These are phyloP conservation scores for Capsicum chinense DNA, from an alignment of 257 asterid genomes.

Conservation along the genomic window DNA sequence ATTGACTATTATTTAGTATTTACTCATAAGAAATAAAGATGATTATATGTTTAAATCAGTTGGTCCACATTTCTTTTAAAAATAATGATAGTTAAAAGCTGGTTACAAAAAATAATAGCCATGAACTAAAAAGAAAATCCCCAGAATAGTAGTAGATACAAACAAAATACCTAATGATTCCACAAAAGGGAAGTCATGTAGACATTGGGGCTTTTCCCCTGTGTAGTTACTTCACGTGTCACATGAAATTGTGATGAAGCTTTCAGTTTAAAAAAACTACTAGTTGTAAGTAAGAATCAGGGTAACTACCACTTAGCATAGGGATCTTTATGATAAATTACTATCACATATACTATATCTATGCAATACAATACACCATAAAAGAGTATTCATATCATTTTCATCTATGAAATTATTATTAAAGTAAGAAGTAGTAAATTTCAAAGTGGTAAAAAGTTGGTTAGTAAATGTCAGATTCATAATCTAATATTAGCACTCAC, in stretches of 20 bases:
- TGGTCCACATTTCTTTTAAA: not conserved
- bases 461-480: constrained; percentile 2
- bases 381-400: not conserved
- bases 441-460: not conserved
- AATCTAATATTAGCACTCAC: not conserved
- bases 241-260: constrained; percentile 32
- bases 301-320: not conserved
- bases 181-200: constrained; percentile 37
- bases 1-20: not conserved
- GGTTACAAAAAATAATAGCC: not conserved
- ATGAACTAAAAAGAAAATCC: constrained; percentile 35
- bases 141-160: constrained; percentile 38
- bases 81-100: not conserved
- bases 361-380: not conserved
- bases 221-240: constrained; percentile 28
- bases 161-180: constrained; percentile 36
- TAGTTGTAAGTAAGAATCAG: constrained; percentile 9
- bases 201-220: constrained; percentile 49
- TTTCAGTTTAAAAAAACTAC: constrained; percentile 24
- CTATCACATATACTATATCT: not conserved
- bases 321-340: not conserved
- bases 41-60: not conserved
- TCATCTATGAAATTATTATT: not conserved
- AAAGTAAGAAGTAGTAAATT: not conserved
- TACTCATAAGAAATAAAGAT: not conserved